Percentiles rank a stretch among this genome's conserved stretches.
These are phyloP conservation scores for Phytopythium helicoides DNA, from an alignment of 352 stramenopile genomes.

Conservation along the genomic window DNA sequence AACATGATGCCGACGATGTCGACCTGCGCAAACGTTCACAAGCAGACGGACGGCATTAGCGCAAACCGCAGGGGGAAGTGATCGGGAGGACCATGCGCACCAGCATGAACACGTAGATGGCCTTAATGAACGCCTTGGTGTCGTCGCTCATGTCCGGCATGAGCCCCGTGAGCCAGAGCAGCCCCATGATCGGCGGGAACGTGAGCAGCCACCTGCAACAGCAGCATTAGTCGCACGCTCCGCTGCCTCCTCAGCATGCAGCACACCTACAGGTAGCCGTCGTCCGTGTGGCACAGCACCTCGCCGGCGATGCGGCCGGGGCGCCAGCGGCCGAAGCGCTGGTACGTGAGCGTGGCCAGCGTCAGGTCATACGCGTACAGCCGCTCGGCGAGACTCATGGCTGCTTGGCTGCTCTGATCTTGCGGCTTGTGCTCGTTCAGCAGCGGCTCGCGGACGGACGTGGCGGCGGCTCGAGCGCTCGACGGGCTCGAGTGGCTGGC, in stretches of 20 bases:
- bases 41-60: too few species aligned
- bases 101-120: conserved; percentile 35
- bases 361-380: conserved; percentile 79
- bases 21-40: conserved; percentile 21
- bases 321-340: conserved; percentile 49
- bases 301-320: conserved; percentile 59
- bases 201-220: conserved; percentile 33
- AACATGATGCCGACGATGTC: conserved; percentile 80
- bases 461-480: neutral
- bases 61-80: neutral
- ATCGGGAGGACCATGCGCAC: too few species aligned
- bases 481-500: neutral
- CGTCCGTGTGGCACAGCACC: conserved; percentile 72
- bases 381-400: conserved; percentile 58
- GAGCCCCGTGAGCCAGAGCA: conserved; percentile 30
- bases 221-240: neutral
- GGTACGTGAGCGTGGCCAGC: conserved; percentile 66
- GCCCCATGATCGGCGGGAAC: conserved; percentile 33
- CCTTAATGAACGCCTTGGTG: conserved; percentile 36
- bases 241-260: too few species aligned
- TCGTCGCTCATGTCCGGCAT: conserved; percentile 24
- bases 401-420: neutral
- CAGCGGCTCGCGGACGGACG: conserved; percentile 2
- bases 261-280: conserved; percentile 71
- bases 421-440: neutral